Conservation (phyloP, 129 eudicot species). For the Lactuca sativa region DNA sequence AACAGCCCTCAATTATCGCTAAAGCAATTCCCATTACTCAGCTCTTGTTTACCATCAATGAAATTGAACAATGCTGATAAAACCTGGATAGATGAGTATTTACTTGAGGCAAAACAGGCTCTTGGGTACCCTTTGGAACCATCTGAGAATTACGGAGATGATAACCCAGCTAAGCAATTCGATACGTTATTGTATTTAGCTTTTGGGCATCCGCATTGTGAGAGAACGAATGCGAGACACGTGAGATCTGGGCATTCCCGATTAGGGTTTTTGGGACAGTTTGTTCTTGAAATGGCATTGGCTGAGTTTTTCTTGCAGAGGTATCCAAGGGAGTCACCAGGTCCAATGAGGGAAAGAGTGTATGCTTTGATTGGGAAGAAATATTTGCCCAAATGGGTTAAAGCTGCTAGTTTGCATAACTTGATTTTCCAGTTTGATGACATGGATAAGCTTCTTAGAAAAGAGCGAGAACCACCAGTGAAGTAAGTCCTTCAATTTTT, state of each 20-base stretch:
- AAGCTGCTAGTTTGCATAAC: conserved; percentile 95
- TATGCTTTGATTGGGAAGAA: conserved; percentile 91
- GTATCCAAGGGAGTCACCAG: conserved; percentile 96
- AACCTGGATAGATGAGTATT: conserved; percentile 89
- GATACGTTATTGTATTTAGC: conserved; percentile 92
- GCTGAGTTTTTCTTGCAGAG: conserved; percentile 97
- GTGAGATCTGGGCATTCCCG: conserved; percentile 91
- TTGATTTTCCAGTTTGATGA: conserved; percentile 88
- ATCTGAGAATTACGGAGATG: conserved; percentile 79
- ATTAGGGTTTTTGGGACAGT: conserved; percentile 78
- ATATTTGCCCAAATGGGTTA: conserved; percentile 90
- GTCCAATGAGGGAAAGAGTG: conserved; percentile 98
- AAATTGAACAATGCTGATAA: conserved; percentile 76
- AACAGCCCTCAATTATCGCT: conserved; percentile 91
- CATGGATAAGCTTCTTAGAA: conserved; percentile 72
- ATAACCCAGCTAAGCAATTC: conserved; percentile 95
- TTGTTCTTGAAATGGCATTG: conserved; percentile 83
- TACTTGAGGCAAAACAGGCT: conserved; percentile 91
- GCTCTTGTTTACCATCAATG: conserved; percentile 83
- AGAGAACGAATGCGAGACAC: conserved; percentile 82
- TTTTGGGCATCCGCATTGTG: conserved; percentile 91
- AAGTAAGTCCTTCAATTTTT: conserved; percentile 55
- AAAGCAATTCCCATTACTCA: conserved; percentile 80
- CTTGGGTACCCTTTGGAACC: conserved; percentile 92
- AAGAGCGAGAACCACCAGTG: conserved; percentile 85